A percentile compares a stretch with the other conserved stretches of the same genome.
phyloP scores from a whole-genome alignment of 2,329 filamentous ascomycete genomes.

The Botrytis sinoallii region DNA sequence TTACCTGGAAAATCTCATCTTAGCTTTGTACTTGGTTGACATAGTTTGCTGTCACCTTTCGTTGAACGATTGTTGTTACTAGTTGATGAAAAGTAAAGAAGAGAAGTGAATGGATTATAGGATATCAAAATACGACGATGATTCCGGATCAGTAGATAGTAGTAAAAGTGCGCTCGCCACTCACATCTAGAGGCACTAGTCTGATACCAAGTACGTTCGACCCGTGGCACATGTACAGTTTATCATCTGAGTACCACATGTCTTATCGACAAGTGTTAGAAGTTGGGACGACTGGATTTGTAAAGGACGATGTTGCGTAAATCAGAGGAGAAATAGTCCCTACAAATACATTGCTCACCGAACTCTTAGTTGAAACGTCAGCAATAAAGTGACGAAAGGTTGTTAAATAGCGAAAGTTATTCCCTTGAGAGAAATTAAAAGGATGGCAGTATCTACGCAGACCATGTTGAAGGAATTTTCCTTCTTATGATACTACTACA shows the following conservation, averaged over 20 bases:
- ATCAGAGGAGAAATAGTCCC: neutral
- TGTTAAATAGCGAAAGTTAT: neutral
- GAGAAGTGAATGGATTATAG: neutral
- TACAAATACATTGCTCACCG: neutral
- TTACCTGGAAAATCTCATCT: neutral
- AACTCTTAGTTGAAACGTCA: neutral
- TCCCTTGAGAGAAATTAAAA: neutral
- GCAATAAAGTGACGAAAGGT: neutral
- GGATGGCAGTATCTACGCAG: neutral
- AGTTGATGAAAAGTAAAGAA: neutral
- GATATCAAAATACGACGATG: neutral
- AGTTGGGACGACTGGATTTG: neutral
- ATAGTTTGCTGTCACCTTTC: neutral
- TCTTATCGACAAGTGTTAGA: neutral
- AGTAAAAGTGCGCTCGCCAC: neutral
- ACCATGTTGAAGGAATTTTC: neutral
- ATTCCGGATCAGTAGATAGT: neutral
- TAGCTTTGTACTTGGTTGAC: rapidly evolving
- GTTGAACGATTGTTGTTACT: neutral
- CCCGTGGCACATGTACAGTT: neutral
- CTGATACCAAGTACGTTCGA: neutral
- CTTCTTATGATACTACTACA: neutral
- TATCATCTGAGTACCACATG: neutral
- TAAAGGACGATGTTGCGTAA: neutral
- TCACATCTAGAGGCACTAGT: neutral